Evolutionary conservation across 352 stramenopile genomes (phyloP).

Genomic region (Elongisporangium anandrum): DNA sequence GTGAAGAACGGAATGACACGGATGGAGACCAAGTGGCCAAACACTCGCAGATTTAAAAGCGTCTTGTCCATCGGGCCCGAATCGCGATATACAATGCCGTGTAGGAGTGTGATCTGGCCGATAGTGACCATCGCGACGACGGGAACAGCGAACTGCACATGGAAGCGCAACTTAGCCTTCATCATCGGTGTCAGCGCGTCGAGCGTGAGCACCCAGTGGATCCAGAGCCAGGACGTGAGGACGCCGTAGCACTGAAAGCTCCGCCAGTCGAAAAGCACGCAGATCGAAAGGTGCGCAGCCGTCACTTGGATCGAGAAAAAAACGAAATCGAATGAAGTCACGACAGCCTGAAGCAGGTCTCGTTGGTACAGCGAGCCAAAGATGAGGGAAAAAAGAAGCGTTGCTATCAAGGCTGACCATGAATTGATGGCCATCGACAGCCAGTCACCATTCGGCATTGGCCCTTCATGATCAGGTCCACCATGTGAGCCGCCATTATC

Average conservation of each 20-base stretch:
- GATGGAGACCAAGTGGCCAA: neutral
- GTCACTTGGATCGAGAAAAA: conserved; percentile 26
- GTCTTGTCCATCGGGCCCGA: neutral
- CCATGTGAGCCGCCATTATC: too few species aligned
- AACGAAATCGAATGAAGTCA: conserved; percentile 36
- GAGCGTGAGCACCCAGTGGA: conserved; percentile 22
- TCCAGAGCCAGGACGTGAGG: conserved; percentile 17
- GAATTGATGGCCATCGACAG: neutral
- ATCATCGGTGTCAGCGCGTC: conserved; percentile 26
- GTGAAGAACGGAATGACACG: neutral
- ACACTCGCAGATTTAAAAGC: neutral
- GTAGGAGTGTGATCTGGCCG: neutral
- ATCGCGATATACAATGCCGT: neutral
- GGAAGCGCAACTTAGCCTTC: conserved; percentile 7
- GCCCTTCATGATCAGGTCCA: too few species aligned
- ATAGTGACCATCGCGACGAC: neutral
- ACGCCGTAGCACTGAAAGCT: neutral
- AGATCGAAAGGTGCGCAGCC: conserved; percentile 20
- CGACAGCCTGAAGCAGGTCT: conserved; percentile 18
- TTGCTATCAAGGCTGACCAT: conserved; percentile 2
- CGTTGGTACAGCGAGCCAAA: conserved; percentile 21
- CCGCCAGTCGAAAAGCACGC: conserved; percentile 13
- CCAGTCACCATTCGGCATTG: neutral
- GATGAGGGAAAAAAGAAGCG: conserved; percentile 4
- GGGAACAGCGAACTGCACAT: neutral